These are phyloP conservation scores for Wickerhamia fluorescens DNA, from an alignment of 805 yeast genomes.

Conservation along the genomic window DNA sequence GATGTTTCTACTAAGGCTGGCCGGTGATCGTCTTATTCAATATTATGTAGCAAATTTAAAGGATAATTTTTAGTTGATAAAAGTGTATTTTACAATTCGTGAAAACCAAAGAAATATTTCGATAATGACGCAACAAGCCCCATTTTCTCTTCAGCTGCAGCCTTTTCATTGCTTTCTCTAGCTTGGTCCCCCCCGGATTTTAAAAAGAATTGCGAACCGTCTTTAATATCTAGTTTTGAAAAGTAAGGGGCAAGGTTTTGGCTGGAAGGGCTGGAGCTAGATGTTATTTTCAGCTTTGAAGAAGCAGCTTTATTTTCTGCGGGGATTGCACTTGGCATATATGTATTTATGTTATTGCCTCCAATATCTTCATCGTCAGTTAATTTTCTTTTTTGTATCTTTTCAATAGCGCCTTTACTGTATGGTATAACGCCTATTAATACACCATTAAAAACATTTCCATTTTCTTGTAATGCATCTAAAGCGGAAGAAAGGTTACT, in stretches of 20 bases:
- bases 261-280: not conserved
- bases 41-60: no score
- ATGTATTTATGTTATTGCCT: constrained; percentile 12
- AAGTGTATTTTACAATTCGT: constrained; percentile 28
- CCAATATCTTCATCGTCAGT: constrained; percentile 44
- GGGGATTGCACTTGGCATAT: no score
- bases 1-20: no score
- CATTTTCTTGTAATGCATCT: constrained; percentile 82
- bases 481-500: constrained; percentile 67
- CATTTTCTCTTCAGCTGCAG: constrained; percentile 19
- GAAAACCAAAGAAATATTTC: constrained; percentile 36
- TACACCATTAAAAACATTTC: constrained; percentile 58
- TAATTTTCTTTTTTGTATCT: constrained; percentile 42
- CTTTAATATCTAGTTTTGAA: constrained; percentile 32
- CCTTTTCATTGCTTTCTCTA: constrained; percentile 13
- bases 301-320: constrained; percentile 3
- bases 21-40: no score
- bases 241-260: constrained; percentile 7
- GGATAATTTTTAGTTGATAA: no score
- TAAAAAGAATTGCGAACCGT: constrained; percentile 32
- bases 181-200: constrained; percentile 17
- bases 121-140: constrained; percentile 27
- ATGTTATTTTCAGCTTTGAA: constrained; percentile 1
- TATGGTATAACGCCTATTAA: constrained; percentile 67
- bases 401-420: constrained; percentile 52